Percentiles rank a stretch among this genome's conserved stretches.
Conservation (phyloP, 2,329 filamentous ascomycete genomes). For the Byssochlamys sp. region DNA sequence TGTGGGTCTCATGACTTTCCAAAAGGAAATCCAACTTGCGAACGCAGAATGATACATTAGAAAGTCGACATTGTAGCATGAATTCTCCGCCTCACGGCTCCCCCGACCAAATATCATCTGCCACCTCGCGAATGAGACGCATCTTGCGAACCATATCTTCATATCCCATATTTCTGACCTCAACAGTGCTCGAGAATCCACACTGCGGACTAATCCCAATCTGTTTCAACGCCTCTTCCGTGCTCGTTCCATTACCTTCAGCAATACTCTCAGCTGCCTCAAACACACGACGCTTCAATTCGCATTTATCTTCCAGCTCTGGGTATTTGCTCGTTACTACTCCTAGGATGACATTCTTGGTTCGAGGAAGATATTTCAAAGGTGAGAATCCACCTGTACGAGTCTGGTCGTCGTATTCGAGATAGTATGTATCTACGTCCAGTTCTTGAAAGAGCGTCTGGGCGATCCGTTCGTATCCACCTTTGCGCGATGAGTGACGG, state of each 20-base stretch:
- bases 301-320: slow-evolving; percentile 48
- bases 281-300: slow-evolving; percentile 46
- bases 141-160: neutral
- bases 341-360: slow-evolving; percentile 51
- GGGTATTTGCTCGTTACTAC: slow-evolving; percentile 51
- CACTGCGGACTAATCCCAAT: slow-evolving; percentile 58
- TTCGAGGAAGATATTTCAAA: slow-evolving; percentile 45
- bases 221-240: slow-evolving; percentile 55
- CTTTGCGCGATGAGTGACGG: slow-evolving; percentile 49
- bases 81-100: neutral
- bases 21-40: no score
- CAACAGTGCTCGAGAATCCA: slow-evolving; percentile 51
- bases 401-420: slow-evolving; percentile 52
- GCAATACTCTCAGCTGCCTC: slow-evolving; percentile 56
- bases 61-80: no score
- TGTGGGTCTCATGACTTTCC: no score
- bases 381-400: slow-evolving; percentile 54
- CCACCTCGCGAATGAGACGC: neutral
- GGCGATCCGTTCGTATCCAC: slow-evolving; percentile 55
- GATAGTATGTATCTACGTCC: slow-evolving; percentile 53
- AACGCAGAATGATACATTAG: no score
- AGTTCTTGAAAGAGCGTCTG: slow-evolving; percentile 51
- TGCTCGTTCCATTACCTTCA: slow-evolving; percentile 50
- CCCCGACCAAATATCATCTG: neutral
- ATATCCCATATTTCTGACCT: neutral